Base-by-base conservation (phyloP, 2,329 filamentous ascomycete genomes). In the Aaosphaeria arxii region DNA sequence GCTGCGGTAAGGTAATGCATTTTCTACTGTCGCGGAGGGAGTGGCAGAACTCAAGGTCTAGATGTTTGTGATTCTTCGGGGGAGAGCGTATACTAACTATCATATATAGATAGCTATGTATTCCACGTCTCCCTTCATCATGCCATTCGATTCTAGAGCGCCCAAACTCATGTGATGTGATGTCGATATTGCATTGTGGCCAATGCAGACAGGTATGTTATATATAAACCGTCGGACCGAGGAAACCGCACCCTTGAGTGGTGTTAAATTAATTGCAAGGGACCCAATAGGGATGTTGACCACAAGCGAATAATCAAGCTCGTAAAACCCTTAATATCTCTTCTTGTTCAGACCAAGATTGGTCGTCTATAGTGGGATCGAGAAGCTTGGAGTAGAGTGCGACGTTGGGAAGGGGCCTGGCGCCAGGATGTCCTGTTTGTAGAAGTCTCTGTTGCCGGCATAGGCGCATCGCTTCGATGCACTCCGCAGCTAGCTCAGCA, bases 161-260 rank as follows among this genome's bases (percentile, higher is more conserved):
- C 4, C 39, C 24, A 17, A 17, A 9, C 39, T 17, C 9, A 7
- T 44, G 42, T 44, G 54, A 61, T 57, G 56, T 63, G 59, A 58
- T 48, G 53, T 45, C 44, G 35, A 47, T 47, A 53, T 46, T 51
- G 51, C 47, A 45, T 47, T 42, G 49, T 45, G 24, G 43, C 42
- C 47, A 45, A 46, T 43, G 49, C 45, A 17, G 44, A 41, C 49
- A 52, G 51, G 47, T 53, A 55, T 48, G 7, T 11, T n/a, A 11
- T 24, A 40, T 40, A 56, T 56, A 48, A 54, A 58, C 55, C 56
- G 51, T 52, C 64, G 64, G 64, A 57, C 63, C 64, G 64, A 52
- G 47, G 39, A n/a, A 47, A 49, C 61, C 62, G 62, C 13, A 48
- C 49, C 53, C 45, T 51, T 51, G 50, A 24, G 17, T 24, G 17